Percentiles rank a stretch among this genome's conserved stretches.
phyloP scores from a whole-genome alignment of 768 basidiomycete species.

The Leccinum longicurvipes region DNA sequence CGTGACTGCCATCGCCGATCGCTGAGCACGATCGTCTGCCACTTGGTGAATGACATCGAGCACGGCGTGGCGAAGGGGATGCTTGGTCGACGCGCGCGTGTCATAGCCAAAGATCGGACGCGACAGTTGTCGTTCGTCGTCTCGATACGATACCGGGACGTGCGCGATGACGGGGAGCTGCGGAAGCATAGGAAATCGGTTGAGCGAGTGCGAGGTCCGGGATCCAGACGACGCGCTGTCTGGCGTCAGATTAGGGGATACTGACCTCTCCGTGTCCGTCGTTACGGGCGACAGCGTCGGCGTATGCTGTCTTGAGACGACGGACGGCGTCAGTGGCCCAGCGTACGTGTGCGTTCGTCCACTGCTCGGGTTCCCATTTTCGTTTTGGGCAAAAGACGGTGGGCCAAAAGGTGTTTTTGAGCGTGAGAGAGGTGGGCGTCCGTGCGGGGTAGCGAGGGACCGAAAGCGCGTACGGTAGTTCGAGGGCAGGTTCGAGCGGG shows the following conservation, averaged over 20 bases:
- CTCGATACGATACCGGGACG: conserved; percentile 55
- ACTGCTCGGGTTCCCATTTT: conserved; percentile 62
- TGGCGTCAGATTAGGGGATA: background rate
- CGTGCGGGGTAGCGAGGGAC: conserved; percentile 71
- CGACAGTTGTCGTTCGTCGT: conserved; percentile 17
- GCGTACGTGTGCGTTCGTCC: conserved; percentile 59
- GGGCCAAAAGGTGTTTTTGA: conserved; percentile 84
- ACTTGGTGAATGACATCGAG: conserved; percentile 71
- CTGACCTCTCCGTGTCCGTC: conserved; percentile 56
- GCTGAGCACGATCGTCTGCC: conserved; percentile 50
- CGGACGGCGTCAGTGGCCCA: conserved; percentile 79
- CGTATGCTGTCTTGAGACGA: conserved; percentile 48
- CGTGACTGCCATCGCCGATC: background rate
- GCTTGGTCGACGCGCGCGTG: conserved; percentile 59
- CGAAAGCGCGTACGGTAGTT: conserved; percentile 49
- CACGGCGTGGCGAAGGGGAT: conserved; percentile 84
- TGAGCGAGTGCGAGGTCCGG: background rate
- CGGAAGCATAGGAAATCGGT: background rate
- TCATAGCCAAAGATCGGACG: conserved; percentile 59
- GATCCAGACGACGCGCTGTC: background rate
- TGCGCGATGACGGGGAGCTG: conserved; percentile 77
- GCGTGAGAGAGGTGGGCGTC: conserved; percentile 57
- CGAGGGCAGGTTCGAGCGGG: conserved; percentile 46
- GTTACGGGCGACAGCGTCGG: conserved; percentile 30
- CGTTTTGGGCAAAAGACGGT: conserved; percentile 68